Percentiles rank a stretch among this genome's conserved stretches.
Evolutionary conservation across 106 monocot genomes (phyloP).

Genomic region (Vanilla planifolia): DNA sequence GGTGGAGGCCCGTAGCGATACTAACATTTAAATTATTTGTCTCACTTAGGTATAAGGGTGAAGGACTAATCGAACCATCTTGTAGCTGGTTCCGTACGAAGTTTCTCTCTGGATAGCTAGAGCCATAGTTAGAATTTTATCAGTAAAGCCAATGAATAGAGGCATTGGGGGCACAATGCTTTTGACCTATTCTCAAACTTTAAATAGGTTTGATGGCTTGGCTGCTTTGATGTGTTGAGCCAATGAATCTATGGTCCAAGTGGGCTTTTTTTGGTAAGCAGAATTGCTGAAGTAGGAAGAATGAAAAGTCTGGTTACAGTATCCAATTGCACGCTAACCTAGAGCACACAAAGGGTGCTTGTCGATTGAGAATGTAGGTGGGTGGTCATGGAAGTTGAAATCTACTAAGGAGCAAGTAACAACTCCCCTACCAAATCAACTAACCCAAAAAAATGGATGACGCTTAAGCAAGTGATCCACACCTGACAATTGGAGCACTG

Average conservation of each 20-base stretch:
- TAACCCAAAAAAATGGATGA: neutral
- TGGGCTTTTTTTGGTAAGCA: conserved; percentile 1
- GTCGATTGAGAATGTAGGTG: too few relatives aligned
- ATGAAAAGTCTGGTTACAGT: too few relatives aligned
- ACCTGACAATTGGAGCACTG: neutral
- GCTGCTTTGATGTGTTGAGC: neutral
- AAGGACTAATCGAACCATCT: too few relatives aligned
- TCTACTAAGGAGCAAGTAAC: neutral
- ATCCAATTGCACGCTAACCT: too few relatives aligned
- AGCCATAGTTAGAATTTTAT: too few relatives aligned
- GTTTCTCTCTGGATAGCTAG: too few relatives aligned
- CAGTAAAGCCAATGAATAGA: too few relatives aligned
- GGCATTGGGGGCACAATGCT: too few relatives aligned
- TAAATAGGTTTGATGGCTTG: neutral
- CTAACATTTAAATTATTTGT: too few relatives aligned
- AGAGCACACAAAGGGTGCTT: neutral
- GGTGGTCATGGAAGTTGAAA: neutral
- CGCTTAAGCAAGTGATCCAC: neutral
- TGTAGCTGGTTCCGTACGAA: too few relatives aligned
- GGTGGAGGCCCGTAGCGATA: too few relatives aligned
- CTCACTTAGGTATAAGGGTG: too few relatives aligned
- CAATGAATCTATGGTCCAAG: neutral
- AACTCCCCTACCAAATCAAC: neutral
- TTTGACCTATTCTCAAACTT: neutral
- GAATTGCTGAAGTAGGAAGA: neutral